Base-by-base conservation (phyloP, 768 basidiomycete species). In the Boletus fagicola region DNA sequence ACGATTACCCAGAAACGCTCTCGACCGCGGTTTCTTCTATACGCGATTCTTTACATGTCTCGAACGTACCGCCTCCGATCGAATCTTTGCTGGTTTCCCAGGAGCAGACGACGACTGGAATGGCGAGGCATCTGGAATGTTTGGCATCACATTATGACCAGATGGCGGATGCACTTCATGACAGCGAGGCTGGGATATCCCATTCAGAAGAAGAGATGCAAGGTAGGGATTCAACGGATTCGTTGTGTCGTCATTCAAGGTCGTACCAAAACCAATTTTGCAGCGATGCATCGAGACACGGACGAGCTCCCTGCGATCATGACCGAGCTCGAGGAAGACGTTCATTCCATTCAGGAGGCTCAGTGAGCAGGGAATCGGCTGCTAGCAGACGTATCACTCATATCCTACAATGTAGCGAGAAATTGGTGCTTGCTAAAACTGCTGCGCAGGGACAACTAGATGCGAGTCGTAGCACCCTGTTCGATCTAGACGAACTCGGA, bases 231-330 rank as follows among this genome's bases (percentile, higher is more conserved):
- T 22, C 40, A 47, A 24, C 1, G n/a, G 3, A 26, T 43, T 24
- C 24, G 5, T 15, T 11, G 6, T 9, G 3, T 45, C 33, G 3
- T 31, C 5, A 7, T 43, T 26, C 5, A 3, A 20, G n/a, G 8
- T 36, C n/a, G 15, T 36, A n/a, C 35, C 22, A 9, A 62, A 47
- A 12, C 30, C 31, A 36, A 26, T 31, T 9, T 53, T 31, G 10
- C 51, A 91, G 92, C 84, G 30, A 92, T 94, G 86, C 83, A 86
- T 62, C 79, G 89, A 40, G 91, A 94, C 67, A 89, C 88, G 1
- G 81, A 87, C 11, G 90, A 92, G 65, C 75, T 94, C 7, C 87
- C 87, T 4, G 75, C 79, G 5, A 90, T 94, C 51, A 83, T 94
- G 74, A 68, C 75, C 3, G 92, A 93, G 61, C 68, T 93, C 40